Conservation (phyloP, 2,329 filamentous ascomycete species). For the Parafenestella ontariensis region DNA sequence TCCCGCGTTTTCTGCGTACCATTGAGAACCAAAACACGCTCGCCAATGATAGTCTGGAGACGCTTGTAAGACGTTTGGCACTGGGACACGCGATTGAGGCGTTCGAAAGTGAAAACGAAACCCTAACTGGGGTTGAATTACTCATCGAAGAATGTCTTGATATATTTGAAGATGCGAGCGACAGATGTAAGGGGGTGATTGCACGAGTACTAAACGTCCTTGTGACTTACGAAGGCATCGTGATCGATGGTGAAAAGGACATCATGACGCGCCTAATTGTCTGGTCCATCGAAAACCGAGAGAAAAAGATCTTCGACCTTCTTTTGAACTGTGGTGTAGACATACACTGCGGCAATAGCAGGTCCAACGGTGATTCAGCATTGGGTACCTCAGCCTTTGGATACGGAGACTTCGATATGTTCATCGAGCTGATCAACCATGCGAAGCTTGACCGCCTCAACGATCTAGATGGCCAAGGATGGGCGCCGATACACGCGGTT, state of each 20-base stretch:
- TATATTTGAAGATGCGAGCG: background rate
- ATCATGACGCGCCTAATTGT: background rate
- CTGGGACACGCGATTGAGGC: background rate
- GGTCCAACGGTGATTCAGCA: background rate
- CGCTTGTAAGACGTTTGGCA: background rate
- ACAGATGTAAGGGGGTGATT: background rate
- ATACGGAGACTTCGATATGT: background rate
- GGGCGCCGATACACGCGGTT: background rate
- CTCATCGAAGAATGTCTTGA: background rate
- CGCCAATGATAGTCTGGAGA: background rate
- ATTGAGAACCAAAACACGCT: background rate
- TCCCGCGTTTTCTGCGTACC: background rate
- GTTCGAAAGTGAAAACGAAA: background rate
- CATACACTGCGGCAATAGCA: background rate
- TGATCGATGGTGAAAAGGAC: background rate
- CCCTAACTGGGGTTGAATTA: background rate
- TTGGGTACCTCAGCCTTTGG: background rate
- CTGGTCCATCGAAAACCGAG: background rate
- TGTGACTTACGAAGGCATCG: background rate
- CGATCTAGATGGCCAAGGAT: background rate
- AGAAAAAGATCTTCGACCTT: background rate
- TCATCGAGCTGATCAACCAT: background rate
- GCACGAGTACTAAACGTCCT: background rate
- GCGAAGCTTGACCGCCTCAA: background rate
- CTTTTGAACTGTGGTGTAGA: background rate